Evolutionary conservation across 2,329 filamentous ascomycete genomes (phyloP), one percentile per base, ranked within the genome.

Genomic region (Beauveria sp.): DNA sequence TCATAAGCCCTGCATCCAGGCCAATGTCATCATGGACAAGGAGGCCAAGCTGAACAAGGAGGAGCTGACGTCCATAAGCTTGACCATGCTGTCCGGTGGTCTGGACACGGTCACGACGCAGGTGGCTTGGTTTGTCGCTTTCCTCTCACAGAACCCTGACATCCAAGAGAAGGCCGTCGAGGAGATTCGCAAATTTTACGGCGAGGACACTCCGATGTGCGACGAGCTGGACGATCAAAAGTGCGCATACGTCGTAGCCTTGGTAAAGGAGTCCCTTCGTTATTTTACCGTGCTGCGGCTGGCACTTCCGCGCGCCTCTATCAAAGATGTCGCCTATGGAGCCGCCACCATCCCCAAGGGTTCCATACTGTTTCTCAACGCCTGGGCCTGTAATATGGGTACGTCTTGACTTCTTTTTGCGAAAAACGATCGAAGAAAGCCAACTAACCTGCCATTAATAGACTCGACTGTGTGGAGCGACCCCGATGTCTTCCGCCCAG

Each of bases 311-410:
- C 79, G 85, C 10, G 82, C 81, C 0, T 86, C 85, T 0, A 81
- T 86, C 60, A 82, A 80, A 64, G 84, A 86, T 58, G 75, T 88
- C 3, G 72, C 74, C 0, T 87, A 87, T 62, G 71, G 85, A 10
- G 83, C 80, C 20, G 78, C 79, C 38, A 69, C 78, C 6, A 86
- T 88, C 46, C 85, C 86, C 1, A 81, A 81, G 50, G 85, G 84
- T 0, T 86, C 84, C 1, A 81, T 86, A 0, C 78, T 87, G 42
- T 88, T 87, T 69, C 72, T 88, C 28, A 89, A 88, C 62, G 82
- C 84, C 0, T 88, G 85, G 85, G 85, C 85, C 3, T 88, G 86
- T 67, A 88, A 88, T 64, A 86, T 86, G 82, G 84, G 83, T 84
- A 73, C 68, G 77, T 70, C 7, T 18, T 20, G 20, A 6, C 18